phyloP scores from a whole-genome alignment of 768 basidiomycete genomes.

The Leccinum disarticulatum region DNA sequence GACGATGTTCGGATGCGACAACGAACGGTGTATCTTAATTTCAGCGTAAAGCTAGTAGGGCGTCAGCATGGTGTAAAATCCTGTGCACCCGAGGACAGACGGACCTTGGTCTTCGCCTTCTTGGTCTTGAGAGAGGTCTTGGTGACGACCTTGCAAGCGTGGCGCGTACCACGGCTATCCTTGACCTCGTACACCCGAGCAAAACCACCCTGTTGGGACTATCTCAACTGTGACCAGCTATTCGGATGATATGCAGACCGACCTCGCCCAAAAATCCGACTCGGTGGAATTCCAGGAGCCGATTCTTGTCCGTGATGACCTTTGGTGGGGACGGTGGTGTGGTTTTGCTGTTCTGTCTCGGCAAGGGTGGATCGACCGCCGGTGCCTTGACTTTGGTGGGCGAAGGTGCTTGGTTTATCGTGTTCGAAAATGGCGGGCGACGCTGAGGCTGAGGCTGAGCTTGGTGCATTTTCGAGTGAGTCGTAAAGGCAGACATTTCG shows the following conservation, averaged over 20 bases:
- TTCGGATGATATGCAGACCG: background rate
- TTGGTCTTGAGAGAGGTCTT: constrained; percentile 89
- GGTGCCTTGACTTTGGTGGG: constrained; percentile 40
- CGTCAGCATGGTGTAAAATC: background rate
- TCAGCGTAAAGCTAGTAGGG: constrained; percentile 85
- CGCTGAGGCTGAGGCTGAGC: constrained; percentile 31
- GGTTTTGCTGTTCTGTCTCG: constrained; percentile 80
- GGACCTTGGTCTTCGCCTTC: constrained; percentile 95
- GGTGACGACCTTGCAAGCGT: constrained; percentile 95
- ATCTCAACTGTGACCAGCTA: background rate
- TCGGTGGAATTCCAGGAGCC: constrained; percentile 58
- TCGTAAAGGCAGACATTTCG: constrained; percentile 38
- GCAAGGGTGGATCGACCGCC: constrained; percentile 63
- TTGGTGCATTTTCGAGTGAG: constrained; percentile 36
- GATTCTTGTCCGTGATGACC: constrained; percentile 65
- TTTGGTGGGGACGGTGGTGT: constrained; percentile 79
- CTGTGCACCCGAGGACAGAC: background rate
- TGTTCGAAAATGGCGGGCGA: constrained; percentile 45
- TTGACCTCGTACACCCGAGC: constrained; percentile 96
- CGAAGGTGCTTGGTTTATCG: constrained; percentile 34
- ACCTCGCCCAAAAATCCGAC: constrained; percentile 92
- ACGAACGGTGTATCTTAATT: constrained; percentile 94
- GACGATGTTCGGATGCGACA: constrained; percentile 92
- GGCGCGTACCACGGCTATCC: constrained; percentile 58
- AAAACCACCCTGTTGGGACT: constrained; percentile 70